Evolutionary conservation across 1,139 yeast genomes (phyloP), one percentile per base, ranked within the genome.

Genomic region (Suhomyces taliae): DNA sequence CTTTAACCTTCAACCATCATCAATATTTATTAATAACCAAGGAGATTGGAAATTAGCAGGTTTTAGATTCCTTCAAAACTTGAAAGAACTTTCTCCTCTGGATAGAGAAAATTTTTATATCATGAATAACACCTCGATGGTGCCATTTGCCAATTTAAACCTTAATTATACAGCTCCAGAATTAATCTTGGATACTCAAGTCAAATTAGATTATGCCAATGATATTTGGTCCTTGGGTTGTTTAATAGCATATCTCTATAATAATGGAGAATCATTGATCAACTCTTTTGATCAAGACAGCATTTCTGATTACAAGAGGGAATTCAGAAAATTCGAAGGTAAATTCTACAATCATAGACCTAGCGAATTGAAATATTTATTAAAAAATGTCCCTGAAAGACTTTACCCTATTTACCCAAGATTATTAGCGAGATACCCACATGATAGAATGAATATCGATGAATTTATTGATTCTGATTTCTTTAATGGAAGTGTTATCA

Each of bases 21-120:
- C 96, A 0, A 74, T 93, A 1, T 79, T 85, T 50, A 78, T 93
- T 27, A 91, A 87, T 54, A 84, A 82, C 37, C 90, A 87, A 55
- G 95, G 96, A 1, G 99, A 93, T 66, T 95, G 98, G 98, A 93
- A 91, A 65, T 65, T 93, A 3, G 79, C 87, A 8, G 97, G 98
- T 0, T 77, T 87, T 53, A 79, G 79, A 42, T 86, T 86, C 56
- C 64, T 88, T 27, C 85, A 85, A 37, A 78, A 78, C 48, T 57
- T 81, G 45, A 76, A 65, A 53, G 78, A 76, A 40, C 68, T 80
- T 7, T 66, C 80, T 2, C 74, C 69, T 24, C 76, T 46, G 61
- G 82, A 62, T 63, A 69, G 83, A 63, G 74, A 72, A 8, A 83
- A 80, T 47, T 83, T 72, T 55, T 84, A 74, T 55, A 68, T 85